phyloP scores from a whole-genome alignment of 2,329 filamentous ascomycete genomes.

The Fusarium equiseti region DNA sequence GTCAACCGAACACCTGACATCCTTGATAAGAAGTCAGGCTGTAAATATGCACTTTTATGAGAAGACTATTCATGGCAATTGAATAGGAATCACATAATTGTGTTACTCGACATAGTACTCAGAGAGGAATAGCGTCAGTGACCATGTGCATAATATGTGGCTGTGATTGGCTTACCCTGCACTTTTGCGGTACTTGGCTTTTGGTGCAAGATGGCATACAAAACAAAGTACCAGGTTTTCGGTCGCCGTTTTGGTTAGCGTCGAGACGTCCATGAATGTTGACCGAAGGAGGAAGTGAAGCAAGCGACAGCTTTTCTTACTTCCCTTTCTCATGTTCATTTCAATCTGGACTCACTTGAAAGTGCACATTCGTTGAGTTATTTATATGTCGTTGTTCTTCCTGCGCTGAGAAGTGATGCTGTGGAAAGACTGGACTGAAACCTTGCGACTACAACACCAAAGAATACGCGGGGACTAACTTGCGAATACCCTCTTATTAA shows the following conservation, averaged over 20 bases:
- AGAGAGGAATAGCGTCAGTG: conserved; percentile 30
- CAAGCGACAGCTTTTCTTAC: conserved; percentile 26
- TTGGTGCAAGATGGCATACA: neutral
- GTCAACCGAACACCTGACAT: conserved; percentile 14
- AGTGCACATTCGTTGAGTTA: conserved; percentile 4
- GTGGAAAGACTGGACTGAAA: neutral
- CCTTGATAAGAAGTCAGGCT: neutral
- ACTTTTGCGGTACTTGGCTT: conserved; percentile 8
- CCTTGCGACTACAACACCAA: neutral
- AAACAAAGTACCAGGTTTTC: conserved; percentile 24
- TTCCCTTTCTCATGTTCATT: neutral
- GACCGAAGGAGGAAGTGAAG: conserved; percentile 44
- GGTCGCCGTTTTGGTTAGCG: conserved; percentile 48
- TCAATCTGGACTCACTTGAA: conserved; percentile 2
- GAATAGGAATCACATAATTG: neutral
- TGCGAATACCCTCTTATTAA: conserved; percentile 7
- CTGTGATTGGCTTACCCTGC: conserved; percentile 30
- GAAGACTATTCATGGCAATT: neutral
- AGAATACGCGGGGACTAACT: conserved; percentile 3
- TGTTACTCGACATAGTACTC: conserved; percentile 34
- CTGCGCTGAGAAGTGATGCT: conserved; percentile 2
- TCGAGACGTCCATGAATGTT: conserved; percentile 43
- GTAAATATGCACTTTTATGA: neutral
- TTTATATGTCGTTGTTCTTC: conserved; percentile 27
- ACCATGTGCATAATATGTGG: conserved; percentile 47